Conservation (phyloP, 139 green algal genomes). For the Chlamydomonas schloesseri region DNA sequence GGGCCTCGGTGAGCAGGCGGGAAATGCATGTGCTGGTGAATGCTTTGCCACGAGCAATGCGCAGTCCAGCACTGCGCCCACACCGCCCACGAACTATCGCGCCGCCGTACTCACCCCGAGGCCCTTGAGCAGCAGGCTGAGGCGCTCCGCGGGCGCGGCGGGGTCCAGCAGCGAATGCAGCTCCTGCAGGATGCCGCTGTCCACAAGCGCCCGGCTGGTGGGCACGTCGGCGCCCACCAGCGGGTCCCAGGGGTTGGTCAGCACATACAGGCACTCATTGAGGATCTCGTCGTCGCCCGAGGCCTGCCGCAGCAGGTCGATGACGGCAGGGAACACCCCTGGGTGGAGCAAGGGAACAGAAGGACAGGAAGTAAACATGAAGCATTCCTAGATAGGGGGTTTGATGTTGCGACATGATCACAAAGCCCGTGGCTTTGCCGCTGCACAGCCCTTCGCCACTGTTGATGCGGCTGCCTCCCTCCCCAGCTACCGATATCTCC, state of each 20-base stretch:
- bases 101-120: slow-evolving; percentile 4
- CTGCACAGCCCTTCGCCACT: no score
- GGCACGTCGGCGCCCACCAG: slow-evolving; percentile 6
- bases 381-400: no score
- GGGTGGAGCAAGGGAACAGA: not conserved
- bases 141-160: not conserved
- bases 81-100: no score
- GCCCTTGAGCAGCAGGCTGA: slow-evolving; percentile 25
- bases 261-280: slow-evolving; percentile 32
- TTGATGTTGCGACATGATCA: no score
- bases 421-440: no score
- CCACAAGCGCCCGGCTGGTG: not conserved
- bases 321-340: slow-evolving; percentile 7
- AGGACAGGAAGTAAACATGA: no score
- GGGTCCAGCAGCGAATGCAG: not conserved
- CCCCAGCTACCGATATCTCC: no score
- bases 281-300: slow-evolving; percentile 7
- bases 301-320: not conserved
- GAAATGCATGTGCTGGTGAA: no score
- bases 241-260: slow-evolving; percentile 28
- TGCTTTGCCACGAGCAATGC: no score
- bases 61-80: no score
- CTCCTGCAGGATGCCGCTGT: slow-evolving; percentile 3
- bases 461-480: no score
- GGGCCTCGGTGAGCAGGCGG: no score